Base-by-base conservation (phyloP, 805 yeast genomes). In the Ascoidea rubescens region DNA sequence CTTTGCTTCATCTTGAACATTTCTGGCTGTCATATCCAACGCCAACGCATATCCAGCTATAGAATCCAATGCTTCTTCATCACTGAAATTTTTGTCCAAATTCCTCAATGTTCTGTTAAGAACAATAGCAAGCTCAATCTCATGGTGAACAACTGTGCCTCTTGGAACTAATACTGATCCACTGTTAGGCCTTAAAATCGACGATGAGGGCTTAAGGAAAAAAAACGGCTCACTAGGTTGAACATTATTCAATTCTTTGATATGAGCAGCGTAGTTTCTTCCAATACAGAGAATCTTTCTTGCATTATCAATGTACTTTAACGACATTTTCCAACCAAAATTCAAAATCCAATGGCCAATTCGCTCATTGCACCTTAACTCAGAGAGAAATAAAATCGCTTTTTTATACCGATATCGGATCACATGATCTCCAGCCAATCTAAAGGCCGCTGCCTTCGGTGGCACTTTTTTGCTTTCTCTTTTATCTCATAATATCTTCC, bases 231-330 rank as follows among this genome's bases (percentile, higher is more conserved):
- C 87, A 43, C 73, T 70, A 2, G 99, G 98, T 21, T 77, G 74
- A 30, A 78, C 67, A 64, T 90, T 93, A 72, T 87, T 84, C 53
- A 93, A 72, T 66, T 93, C 99, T 56, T 84, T 78, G 63, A 89
- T 87, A 62, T 93, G 99, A 21, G 96, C 97, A n/a, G 88, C 95
- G 64, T 89, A 93, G 68, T 93, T 93, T 60, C 99, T 83, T 48
- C 99, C 99, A 58, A 93, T 91, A 67, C 99, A 93, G 16, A 93
- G 77, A 62, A 91, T 78, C 69, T 93, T 93, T 44, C 82, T 75
- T 2, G 87, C 89, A 17, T 69, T 61, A 53, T 77, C 79, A 46
- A 82, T 69, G 63, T 83, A 85, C 33, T 69, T 64, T 60, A 62
- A 71, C 43, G 77, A 71, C 80, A 77, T 77, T 37, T 37, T 37